phyloP scores from a whole-genome alignment of 2,329 filamentous ascomycete genomes.

The Trichoderma hamatum region DNA sequence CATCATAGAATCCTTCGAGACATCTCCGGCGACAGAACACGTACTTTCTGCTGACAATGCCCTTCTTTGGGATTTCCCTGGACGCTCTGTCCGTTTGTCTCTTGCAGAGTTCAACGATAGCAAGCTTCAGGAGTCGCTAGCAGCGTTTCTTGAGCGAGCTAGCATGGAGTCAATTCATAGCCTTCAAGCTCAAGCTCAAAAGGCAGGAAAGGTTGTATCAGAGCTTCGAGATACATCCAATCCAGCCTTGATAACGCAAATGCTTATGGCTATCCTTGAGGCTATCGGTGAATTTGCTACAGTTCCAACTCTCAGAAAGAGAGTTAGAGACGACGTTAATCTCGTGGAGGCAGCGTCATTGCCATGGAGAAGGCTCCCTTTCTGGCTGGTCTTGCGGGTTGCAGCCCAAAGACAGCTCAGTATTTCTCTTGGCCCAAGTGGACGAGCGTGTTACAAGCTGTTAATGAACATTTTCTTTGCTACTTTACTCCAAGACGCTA shows the following conservation, averaged over 20 bases:
- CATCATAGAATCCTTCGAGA: slow-evolving; percentile 62
- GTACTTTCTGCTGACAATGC: slow-evolving; percentile 56
- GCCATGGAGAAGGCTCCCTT: slow-evolving; percentile 24
- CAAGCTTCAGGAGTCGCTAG: slow-evolving; percentile 52
- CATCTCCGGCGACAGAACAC: slow-evolving; percentile 58
- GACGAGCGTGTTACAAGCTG: slow-evolving; percentile 21
- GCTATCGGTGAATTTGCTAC: slow-evolving; percentile 25
- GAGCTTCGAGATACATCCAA: slow-evolving; percentile 43
- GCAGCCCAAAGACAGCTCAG: slow-evolving; percentile 22
- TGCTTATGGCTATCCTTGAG: slow-evolving; percentile 23
- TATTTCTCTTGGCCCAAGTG: slow-evolving; percentile 38
- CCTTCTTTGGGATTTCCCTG: slow-evolving; percentile 64
- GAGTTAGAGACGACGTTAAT: slow-evolving; percentile 56
- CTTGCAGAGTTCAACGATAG: slow-evolving; percentile 32
- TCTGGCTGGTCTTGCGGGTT: slow-evolving; percentile 26
- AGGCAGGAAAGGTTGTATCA: slow-evolving; percentile 58
- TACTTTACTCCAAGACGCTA: slow-evolving; percentile 34
- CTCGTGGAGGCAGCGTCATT: neutral
- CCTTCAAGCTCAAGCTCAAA: slow-evolving; percentile 56
- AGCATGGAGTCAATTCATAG: slow-evolving; percentile 55
- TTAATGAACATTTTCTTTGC: slow-evolving; percentile 21
- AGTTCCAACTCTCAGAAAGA: slow-evolving; percentile 55
- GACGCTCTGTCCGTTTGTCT: slow-evolving; percentile 52
- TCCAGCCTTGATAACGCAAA: slow-evolving; percentile 14
- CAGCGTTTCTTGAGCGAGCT: slow-evolving; percentile 58